A percentile compares a stretch with the other conserved stretches of the same genome.
These are phyloP conservation scores for Aspergillus felis DNA, from an alignment of 2,329 filamentous ascomycete species.

Conservation along the genomic window DNA sequence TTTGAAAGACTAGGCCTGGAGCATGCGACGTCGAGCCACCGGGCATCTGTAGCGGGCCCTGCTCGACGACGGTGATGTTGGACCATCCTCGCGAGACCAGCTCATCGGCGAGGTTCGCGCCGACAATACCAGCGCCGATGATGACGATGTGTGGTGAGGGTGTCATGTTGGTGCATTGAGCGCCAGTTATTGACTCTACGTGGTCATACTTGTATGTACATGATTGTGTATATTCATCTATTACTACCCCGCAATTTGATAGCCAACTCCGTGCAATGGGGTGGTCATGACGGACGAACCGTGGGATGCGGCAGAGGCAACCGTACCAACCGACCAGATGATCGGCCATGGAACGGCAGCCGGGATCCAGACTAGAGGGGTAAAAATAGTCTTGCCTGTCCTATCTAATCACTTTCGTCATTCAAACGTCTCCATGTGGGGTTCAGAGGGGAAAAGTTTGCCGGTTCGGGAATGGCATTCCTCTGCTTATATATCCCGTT, in stretches of 20 bases:
- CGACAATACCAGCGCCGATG: constrained; percentile 62
- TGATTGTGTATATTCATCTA: neutral
- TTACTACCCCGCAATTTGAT: neutral
- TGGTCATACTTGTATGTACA: neutral
- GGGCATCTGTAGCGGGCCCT: constrained; percentile 59
- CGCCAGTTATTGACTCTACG: neutral
- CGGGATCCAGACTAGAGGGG: neutral
- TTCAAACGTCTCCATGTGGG: neutral
- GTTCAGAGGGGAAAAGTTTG: neutral
- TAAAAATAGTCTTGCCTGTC: neutral
- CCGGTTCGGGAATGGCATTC: neutral
- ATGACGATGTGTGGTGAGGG: constrained; percentile 50
- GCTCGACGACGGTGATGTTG: constrained; percentile 62
- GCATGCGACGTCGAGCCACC: constrained; percentile 65
- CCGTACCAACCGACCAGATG: neutral
- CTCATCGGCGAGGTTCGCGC: constrained; percentile 62
- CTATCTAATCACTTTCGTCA: no score
- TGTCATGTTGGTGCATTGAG: constrained; percentile 23
- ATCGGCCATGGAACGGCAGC: neutral
- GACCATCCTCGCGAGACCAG: constrained; percentile 59
- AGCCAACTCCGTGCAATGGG: neutral
- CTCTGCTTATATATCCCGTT: neutral
- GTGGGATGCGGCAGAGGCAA: neutral
- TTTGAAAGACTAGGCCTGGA: constrained; percentile 62
- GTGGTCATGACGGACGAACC: neutral